phyloP scores from a whole-genome alignment of 805 yeast genomes.

The Teunomyces lycoperdinae region DNA sequence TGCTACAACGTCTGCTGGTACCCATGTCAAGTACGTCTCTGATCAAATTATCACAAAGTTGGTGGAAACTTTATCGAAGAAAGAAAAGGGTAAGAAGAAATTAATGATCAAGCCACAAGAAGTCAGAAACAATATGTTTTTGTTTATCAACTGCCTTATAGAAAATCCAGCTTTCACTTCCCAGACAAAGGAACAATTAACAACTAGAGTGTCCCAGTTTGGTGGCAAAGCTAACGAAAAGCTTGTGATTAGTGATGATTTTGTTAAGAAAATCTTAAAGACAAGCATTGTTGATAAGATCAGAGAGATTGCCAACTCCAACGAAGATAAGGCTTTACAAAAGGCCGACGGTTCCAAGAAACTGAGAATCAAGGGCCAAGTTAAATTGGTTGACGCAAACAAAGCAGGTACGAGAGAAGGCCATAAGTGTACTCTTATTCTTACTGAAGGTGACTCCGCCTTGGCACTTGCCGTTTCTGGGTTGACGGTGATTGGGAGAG shows the following conservation, averaged over 20 bases:
- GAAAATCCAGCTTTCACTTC: slow-evolving; percentile 98
- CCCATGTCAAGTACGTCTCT: slow-evolving; percentile 83
- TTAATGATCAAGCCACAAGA: slow-evolving; percentile 84
- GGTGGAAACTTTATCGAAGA: slow-evolving; percentile 57
- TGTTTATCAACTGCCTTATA: slow-evolving; percentile 86
- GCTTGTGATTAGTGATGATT: slow-evolving; percentile 70
- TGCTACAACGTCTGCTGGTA: slow-evolving; percentile 96
- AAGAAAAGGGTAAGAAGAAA: slow-evolving; percentile 62
- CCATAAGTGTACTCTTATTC: slow-evolving; percentile 82
- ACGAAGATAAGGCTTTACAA: slow-evolving; percentile 82
- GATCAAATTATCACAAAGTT: slow-evolving; percentile 82
- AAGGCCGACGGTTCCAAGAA: slow-evolving; percentile 87
- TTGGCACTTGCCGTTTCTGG: slow-evolving; percentile 90
- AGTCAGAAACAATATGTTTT: slow-evolving; percentile 83
- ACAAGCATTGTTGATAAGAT: slow-evolving; percentile 74
- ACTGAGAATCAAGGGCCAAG: slow-evolving; percentile 81
- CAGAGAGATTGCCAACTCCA: slow-evolving; percentile 77
- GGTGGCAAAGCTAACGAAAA: slow-evolving; percentile 65
- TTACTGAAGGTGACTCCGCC: slow-evolving; percentile 98
- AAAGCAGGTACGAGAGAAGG: slow-evolving; percentile 95
- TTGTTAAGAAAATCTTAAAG: slow-evolving; percentile 63
- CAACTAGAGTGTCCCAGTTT: slow-evolving; percentile 84
- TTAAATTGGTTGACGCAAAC: slow-evolving; percentile 92
- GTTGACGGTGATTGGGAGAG: slow-evolving; percentile 91
- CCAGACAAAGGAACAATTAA: slow-evolving; percentile 93